A percentile compares a stretch with the other conserved stretches of the same genome.
phyloP scores from a whole-genome alignment of 2,329 filamentous ascomycete species.

The Colletotrichum incanum region DNA sequence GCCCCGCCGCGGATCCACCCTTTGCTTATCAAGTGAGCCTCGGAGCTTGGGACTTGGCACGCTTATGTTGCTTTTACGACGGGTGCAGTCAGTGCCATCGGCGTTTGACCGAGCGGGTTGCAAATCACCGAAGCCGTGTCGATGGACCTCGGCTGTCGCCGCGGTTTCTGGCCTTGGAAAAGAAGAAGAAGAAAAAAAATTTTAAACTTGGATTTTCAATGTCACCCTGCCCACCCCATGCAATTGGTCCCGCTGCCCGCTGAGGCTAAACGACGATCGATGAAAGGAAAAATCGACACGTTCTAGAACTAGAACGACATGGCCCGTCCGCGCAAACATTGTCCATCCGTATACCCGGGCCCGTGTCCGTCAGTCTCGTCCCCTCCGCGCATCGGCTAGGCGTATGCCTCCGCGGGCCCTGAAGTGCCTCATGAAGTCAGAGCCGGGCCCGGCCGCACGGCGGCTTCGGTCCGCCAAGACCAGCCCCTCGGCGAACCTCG shows the following conservation, averaged over 20 bases:
- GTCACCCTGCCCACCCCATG: slow-evolving; percentile 33
- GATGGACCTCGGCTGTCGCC: slow-evolving; percentile 33
- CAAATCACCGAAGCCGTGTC: slow-evolving; percentile 14
- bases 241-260: slow-evolving; percentile 16
- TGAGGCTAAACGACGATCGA: slow-evolving; percentile 35
- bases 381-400: slow-evolving; percentile 32
- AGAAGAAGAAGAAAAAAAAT: background rate
- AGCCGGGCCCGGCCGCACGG: slow-evolving; percentile 36
- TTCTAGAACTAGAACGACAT: slow-evolving; percentile 26
- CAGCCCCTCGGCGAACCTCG: slow-evolving; percentile 37
- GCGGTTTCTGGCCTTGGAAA: background rate
- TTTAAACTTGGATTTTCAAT: slow-evolving; percentile 18
- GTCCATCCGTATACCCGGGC: background rate
- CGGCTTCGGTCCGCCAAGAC: slow-evolving; percentile 35
- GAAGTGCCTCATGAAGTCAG: slow-evolving; percentile 41
- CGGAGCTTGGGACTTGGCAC: slow-evolving; percentile 7
- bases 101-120: slow-evolving; percentile 34
- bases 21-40: slow-evolving; percentile 25
- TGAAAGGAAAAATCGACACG: background rate
- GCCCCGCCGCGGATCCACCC: slow-evolving; percentile 8
- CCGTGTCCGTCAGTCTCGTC: slow-evolving; percentile 23
- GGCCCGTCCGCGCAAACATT: slow-evolving; percentile 12
- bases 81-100: slow-evolving; percentile 31
- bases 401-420: slow-evolving; percentile 37
- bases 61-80: slow-evolving; percentile 23